Conservation (phyloP, 306 rosid genomes). For the Canavalia ensiformis region DNA sequence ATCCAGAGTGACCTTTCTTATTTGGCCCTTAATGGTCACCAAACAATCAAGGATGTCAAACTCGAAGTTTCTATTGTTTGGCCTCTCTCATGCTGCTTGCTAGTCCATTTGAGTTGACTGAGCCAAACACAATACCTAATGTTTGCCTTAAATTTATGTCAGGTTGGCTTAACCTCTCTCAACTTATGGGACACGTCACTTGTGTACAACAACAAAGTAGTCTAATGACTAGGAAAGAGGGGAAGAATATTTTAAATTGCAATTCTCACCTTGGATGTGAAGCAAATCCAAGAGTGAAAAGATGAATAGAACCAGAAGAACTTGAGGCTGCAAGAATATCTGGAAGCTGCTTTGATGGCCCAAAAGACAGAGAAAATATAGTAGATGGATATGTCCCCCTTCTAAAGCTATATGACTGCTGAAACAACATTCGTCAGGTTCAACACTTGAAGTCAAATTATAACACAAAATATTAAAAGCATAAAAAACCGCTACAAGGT, state of each 20-base stretch:
- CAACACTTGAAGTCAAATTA: conserved; percentile 8
- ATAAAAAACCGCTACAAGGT: conserved; percentile 16
- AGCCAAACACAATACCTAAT: conserved; percentile 15
- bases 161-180: conserved; percentile 26
- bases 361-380: conserved; percentile 90
- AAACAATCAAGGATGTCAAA: conserved; percentile 24
- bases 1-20: conserved; percentile 29
- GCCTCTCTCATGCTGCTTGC: conserved; percentile 20
- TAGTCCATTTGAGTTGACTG: conserved; percentile 4
- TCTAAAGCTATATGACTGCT: conserved; percentile 92
- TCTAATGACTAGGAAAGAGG: background rate
- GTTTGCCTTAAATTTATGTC: conserved; percentile 26
- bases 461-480: conserved; percentile 29
- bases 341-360: conserved; percentile 80
- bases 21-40: background rate
- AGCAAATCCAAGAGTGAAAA: conserved; percentile 80
- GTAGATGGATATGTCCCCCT: conserved; percentile 93
- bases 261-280: conserved; percentile 71
- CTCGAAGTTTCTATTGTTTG: conserved; percentile 28
- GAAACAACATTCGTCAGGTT: conserved; percentile 52
- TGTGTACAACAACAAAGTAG: conserved; percentile 23
- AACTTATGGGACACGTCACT: conserved; percentile 38
- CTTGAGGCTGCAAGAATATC: conserved; percentile 91
- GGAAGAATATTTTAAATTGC: conserved; percentile 32
- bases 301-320: conserved; percentile 94